Percentiles rank a stretch among this genome's conserved stretches.
Evolutionary conservation across 352 stramenopile genomes (phyloP).

Genomic region (Globisporangium abappressorium): DNA sequence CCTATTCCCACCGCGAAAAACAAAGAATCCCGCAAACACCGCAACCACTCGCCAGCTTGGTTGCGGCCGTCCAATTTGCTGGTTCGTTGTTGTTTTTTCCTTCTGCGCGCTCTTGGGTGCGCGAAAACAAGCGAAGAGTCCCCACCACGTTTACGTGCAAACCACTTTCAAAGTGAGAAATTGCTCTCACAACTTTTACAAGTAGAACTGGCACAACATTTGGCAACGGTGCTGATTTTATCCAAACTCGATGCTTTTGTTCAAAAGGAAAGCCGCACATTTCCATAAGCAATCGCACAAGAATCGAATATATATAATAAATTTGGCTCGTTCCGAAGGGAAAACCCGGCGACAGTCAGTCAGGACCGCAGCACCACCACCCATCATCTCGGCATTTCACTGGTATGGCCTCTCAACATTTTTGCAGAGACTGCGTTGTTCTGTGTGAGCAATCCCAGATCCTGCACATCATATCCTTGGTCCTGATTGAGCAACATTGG

Average conservation of each 20-base stretch:
- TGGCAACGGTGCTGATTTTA: too few relatives aligned
- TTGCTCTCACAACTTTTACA: not conserved
- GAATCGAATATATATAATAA: not conserved
- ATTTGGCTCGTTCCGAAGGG: not conserved
- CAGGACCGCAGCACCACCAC: not conserved
- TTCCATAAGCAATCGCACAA: not conserved
- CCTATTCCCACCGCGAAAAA: not conserved
- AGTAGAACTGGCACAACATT: not conserved
- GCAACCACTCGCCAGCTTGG: not conserved
- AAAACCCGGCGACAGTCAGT: not conserved
- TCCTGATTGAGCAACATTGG: not conserved
- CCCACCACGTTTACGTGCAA: not conserved
- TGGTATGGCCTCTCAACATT: conserved; percentile 1
- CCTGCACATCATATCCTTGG: not conserved
- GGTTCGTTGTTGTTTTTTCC: not conserved
- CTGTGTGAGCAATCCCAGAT: not conserved
- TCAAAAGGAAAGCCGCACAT: not conserved
- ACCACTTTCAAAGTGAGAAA: not conserved
- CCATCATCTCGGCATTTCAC: not conserved
- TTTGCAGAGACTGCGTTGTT: not conserved
- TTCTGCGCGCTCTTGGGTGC: not conserved
- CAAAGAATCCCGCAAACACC: not conserved
- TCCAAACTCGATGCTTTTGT: not conserved
- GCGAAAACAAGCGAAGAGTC: not conserved
- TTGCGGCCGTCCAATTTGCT: not conserved